Evolutionary conservation across 345 rosid genomes (phyloP).

Genomic region (Rhodomyrtus tomentosa): DNA sequence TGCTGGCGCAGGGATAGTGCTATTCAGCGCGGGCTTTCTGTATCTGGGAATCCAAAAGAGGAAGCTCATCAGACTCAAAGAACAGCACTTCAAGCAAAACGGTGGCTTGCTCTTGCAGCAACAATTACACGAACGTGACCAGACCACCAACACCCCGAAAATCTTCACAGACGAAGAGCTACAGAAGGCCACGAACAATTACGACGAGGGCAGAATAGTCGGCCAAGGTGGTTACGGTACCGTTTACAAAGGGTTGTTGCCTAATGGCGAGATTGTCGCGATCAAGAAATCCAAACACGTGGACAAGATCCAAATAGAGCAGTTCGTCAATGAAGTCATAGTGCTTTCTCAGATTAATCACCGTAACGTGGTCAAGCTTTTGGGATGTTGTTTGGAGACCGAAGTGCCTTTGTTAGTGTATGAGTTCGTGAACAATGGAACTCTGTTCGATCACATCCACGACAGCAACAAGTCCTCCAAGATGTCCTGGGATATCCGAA

Average conservation of each 20-base stretch:
- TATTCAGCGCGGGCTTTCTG: not conserved
- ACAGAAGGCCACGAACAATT: constrained; percentile 28
- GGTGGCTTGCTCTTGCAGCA: constrained; percentile 32
- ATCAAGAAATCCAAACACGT: constrained; percentile 29
- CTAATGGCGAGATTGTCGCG: constrained; percentile 20
- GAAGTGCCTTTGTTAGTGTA: constrained; percentile 32
- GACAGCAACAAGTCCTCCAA: not conserved
- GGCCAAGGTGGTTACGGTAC: constrained; percentile 36
- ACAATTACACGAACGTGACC: not conserved
- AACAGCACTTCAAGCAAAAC: constrained; percentile 13
- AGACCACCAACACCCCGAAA: not conserved
- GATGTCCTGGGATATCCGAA: constrained; percentile 20
- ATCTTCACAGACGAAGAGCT: constrained; percentile 27
- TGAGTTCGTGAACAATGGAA: constrained; percentile 27
- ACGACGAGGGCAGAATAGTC: constrained; percentile 15
- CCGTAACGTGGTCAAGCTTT: constrained; percentile 28
- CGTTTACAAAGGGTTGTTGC: constrained; percentile 30
- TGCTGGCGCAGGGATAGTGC: not conserved
- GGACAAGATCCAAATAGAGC: constrained; percentile 26
- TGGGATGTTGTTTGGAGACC: constrained; percentile 37
- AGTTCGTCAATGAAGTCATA: constrained; percentile 32
- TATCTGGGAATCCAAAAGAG: constrained; percentile 1
- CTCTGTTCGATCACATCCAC: constrained; percentile 28
- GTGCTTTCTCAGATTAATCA: constrained; percentile 40
- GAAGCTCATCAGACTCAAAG: constrained; percentile 1